A percentile compares a stretch with the other conserved stretches of the same genome.
These are phyloP conservation scores for Aspergillus eucalypticola DNA, from an alignment of 2,329 filamentous ascomycete genomes.

Conservation along the genomic window DNA sequence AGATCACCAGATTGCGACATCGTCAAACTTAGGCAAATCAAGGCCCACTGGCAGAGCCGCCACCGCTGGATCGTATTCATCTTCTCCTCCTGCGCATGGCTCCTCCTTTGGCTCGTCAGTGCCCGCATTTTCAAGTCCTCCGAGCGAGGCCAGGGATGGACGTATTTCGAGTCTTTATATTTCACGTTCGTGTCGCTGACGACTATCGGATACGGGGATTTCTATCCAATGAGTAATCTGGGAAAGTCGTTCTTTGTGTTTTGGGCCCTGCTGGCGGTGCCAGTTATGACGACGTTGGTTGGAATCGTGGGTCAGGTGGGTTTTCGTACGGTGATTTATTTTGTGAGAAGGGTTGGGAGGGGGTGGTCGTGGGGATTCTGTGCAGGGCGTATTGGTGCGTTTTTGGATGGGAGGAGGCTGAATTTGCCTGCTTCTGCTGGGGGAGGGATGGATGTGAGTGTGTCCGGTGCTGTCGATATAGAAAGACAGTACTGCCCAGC, in stretches of 20 bases:
- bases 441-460: not conserved
- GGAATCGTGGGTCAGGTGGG: not conserved
- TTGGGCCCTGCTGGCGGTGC: constrained; percentile 57
- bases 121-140: constrained; percentile 52
- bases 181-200: constrained; percentile 56
- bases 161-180: constrained; percentile 55
- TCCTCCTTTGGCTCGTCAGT: constrained; percentile 49
- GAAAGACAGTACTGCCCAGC: not conserved
- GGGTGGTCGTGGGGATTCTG: not conserved
- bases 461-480: not conserved
- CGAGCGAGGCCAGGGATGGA: constrained; percentile 51
- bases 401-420: not conserved
- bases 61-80: constrained; percentile 35
- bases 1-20: not conserved
- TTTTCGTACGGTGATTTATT: not conserved
- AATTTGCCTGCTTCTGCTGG: not conserved
- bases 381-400: not conserved
- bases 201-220: constrained; percentile 59
- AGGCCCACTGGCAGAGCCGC: not conserved
- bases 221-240: constrained; percentile 49
- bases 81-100: constrained; percentile 40
- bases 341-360: not conserved
- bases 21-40: not conserved
- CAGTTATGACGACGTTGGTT: constrained; percentile 49
- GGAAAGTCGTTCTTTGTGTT: constrained; percentile 59